These are phyloP conservation scores for Lactarius vividus DNA, from an alignment of 768 basidiomycete genomes.

Conservation along the genomic window DNA sequence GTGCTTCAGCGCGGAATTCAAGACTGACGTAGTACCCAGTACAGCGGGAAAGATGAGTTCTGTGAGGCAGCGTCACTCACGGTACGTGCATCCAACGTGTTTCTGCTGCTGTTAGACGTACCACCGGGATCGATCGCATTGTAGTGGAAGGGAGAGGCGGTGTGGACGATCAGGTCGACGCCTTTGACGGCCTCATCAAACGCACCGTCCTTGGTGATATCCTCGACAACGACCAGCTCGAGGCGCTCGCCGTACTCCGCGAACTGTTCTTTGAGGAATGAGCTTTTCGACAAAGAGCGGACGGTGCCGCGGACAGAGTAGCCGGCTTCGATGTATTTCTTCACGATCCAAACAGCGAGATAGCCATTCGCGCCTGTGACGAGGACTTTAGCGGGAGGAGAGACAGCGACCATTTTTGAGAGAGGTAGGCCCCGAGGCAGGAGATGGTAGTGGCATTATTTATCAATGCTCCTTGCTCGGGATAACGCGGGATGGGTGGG, in stretches of 20 bases:
- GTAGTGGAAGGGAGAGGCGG: slow-evolving; percentile 59
- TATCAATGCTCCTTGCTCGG: not conserved
- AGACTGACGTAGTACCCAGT: slow-evolving; percentile 60
- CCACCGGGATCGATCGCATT: slow-evolving; percentile 43
- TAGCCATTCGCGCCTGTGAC: slow-evolving; percentile 61
- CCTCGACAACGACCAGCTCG: slow-evolving; percentile 64
- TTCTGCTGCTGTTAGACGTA: slow-evolving; percentile 12
- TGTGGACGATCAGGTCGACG: slow-evolving; percentile 69
- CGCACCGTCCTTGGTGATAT: slow-evolving; percentile 59
- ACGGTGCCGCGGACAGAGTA: slow-evolving; percentile 67
- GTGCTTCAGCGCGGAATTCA: slow-evolving; percentile 56
- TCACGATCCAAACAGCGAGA: slow-evolving; percentile 58
- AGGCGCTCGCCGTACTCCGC: slow-evolving; percentile 53
- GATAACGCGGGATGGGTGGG: not conserved
- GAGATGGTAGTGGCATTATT: not conserved
- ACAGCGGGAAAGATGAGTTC: slow-evolving; percentile 72
- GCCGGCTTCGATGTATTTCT: slow-evolving; percentile 55
- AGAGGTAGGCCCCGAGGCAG: not conserved
- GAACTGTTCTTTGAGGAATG: slow-evolving; percentile 54
- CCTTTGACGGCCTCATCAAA: slow-evolving; percentile 80
- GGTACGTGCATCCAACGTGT: not conserved
- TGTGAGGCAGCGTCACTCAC: slow-evolving; percentile 27
- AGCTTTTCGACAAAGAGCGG: slow-evolving; percentile 57
- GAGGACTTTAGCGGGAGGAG: slow-evolving; percentile 41
- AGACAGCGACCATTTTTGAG: slow-evolving; percentile 37